phyloP scores from a whole-genome alignment of 768 basidiomycete genomes.

The Favolaschia claudopus region DNA sequence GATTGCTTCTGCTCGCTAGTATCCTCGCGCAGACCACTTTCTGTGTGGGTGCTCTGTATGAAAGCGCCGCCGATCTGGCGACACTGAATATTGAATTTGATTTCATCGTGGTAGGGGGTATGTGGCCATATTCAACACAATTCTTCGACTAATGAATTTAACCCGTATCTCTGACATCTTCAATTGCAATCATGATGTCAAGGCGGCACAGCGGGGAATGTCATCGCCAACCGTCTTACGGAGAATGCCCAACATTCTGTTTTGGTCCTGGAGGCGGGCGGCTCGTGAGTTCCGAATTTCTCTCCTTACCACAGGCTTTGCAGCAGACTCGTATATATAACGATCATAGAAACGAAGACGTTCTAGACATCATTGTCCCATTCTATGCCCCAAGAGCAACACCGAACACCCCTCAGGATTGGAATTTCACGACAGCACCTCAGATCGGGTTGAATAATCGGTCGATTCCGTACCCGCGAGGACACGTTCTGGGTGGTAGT shows the following conservation, averaged over 20 bases:
- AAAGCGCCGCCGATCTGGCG: background rate
- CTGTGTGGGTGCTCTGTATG: background rate
- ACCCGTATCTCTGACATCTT: no score
- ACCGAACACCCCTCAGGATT: slow-evolving; percentile 15
- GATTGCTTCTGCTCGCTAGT: no score
- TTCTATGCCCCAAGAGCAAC: slow-evolving; percentile 5
- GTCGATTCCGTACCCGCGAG: slow-evolving; percentile 10
- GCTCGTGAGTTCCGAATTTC: slow-evolving; percentile 8
- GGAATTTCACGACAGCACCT: slow-evolving; percentile 20
- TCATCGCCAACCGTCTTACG: slow-evolving; percentile 1
- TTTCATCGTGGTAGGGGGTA: slow-evolving; percentile 12
- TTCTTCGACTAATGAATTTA: background rate
- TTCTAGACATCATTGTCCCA: slow-evolving; percentile 14
- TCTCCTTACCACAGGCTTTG: background rate
- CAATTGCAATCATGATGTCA: no score
- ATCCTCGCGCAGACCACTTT: no score
- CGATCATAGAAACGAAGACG: slow-evolving; percentile 4
- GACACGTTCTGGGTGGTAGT: slow-evolving; percentile 19
- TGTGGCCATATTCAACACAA: background rate
- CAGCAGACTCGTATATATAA: background rate
- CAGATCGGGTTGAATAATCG: slow-evolving; percentile 6
- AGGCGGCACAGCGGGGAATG: slow-evolving; percentile 10
- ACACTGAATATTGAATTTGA: background rate
- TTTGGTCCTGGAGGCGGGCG: slow-evolving; percentile 19
- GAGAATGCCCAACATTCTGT: slow-evolving; percentile 5